Evolutionary conservation across 2,329 filamentous ascomycete genomes (phyloP).

Genomic region (Geosmithia putterillii): DNA sequence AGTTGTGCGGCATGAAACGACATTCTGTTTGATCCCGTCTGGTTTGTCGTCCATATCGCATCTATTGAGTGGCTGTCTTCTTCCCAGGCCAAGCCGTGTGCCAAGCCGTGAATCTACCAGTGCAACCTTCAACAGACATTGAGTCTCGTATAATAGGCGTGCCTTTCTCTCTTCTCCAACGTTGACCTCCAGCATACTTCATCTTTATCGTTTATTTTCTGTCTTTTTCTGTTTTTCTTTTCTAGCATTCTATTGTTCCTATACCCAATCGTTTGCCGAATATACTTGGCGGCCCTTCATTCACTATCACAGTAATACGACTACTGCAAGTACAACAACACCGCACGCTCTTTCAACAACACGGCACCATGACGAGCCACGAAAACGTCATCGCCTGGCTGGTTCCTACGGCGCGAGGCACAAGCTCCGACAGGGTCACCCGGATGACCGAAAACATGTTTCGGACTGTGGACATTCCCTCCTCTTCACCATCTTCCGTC

Average conservation of each 20-base stretch:
- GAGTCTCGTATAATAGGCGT: background rate
- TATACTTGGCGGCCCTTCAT: background rate
- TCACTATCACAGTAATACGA: too few relatives aligned
- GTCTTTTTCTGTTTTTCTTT: background rate
- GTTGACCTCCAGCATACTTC: too few relatives aligned
- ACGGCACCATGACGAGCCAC: conserved; percentile 8
- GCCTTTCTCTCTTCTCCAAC: background rate
- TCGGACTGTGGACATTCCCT: conserved; percentile 11
- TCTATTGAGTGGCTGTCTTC: background rate
- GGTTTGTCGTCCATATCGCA: background rate
- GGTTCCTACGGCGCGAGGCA: conserved; percentile 20
- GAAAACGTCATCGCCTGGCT: conserved; percentile 25
- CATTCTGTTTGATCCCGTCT: background rate
- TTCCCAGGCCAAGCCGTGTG: background rate
- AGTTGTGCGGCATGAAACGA: background rate
- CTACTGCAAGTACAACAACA: background rate
- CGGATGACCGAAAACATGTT: conserved; percentile 17
- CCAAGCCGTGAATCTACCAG: too few relatives aligned
- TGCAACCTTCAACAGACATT: too few relatives aligned
- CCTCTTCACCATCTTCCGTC: conserved; percentile 2
- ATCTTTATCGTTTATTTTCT: background rate
- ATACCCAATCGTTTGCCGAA: background rate
- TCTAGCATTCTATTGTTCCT: background rate
- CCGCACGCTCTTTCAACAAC: background rate
- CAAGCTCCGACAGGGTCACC: conserved; percentile 18